Evolutionary conservation across 2,329 filamentous ascomycete genomes (phyloP).

Genomic region (Lithohypha guttulata): DNA sequence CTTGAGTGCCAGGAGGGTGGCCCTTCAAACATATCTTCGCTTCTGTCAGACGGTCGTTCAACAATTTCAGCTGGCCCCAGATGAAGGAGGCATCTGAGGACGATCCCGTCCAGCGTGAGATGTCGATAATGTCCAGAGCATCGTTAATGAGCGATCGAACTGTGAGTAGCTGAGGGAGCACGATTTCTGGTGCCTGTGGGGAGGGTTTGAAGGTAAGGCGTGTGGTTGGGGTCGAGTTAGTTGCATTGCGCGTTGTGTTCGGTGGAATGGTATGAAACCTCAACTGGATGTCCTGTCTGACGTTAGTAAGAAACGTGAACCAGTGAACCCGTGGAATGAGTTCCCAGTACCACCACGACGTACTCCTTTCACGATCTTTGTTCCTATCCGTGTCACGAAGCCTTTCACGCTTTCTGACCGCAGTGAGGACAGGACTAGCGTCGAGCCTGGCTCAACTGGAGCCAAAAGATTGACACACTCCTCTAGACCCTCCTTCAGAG

Average conservation of each 20-base stretch:
- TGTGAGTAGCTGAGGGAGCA: conserved; percentile 58
- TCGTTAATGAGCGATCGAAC: conserved; percentile 71
- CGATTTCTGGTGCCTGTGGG: conserved; percentile 46
- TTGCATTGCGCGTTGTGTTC: conserved; percentile 27
- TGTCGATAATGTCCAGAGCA: conserved; percentile 69
- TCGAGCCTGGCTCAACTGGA: conserved; percentile 74
- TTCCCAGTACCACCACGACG: conserved; percentile 26
- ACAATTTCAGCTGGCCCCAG: conserved; percentile 46
- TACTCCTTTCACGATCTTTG: conserved; percentile 84
- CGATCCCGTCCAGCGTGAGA: conserved; percentile 63
- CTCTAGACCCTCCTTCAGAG: conserved; percentile 61
- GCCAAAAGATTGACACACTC: conserved; percentile 82
- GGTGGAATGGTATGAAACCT: conserved; percentile 58
- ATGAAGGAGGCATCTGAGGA: conserved; percentile 48
- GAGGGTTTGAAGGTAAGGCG: conserved; percentile 44
- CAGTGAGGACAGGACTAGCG: conserved; percentile 76
- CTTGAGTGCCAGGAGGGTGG: conserved; percentile 12
- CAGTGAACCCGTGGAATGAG: not conserved
- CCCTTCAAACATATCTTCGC: conserved; percentile 51
- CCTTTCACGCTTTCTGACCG: conserved; percentile 87
- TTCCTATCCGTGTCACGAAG: conserved; percentile 78
- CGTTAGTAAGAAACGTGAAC: not conserved
- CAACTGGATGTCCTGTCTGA: conserved; percentile 58
- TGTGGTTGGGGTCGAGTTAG: conserved; percentile 36
- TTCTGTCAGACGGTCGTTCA: conserved; percentile 50